Evolutionary conservation across 257 asterid species (phyloP).

Genomic region (Solanum chmielewskii): DNA sequence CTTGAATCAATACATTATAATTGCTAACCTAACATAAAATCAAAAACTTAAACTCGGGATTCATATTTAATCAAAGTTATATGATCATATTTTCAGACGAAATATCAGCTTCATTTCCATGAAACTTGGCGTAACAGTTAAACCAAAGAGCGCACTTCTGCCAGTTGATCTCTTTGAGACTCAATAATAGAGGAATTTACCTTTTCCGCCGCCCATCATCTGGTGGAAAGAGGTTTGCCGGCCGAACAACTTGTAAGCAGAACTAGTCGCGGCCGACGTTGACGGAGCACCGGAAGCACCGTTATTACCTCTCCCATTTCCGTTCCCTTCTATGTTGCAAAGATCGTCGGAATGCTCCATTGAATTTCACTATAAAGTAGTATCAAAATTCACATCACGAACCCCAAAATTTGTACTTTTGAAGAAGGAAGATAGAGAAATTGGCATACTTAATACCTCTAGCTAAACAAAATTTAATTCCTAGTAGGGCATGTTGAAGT

Average conservation of each 20-base stretch:
- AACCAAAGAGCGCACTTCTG: not conserved
- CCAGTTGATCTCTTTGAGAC: not conserved
- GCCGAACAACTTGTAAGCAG: slow-evolving; percentile 42
- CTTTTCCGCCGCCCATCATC: slow-evolving; percentile 74
- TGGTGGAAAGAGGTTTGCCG: slow-evolving; percentile 53
- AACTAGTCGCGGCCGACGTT: slow-evolving; percentile 27
- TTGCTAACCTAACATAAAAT: not conserved
- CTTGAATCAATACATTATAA: not conserved
- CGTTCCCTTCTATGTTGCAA: slow-evolving; percentile 34
- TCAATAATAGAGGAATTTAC: slow-evolving; percentile 15
- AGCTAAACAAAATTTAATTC: not conserved
- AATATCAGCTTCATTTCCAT: not conserved
- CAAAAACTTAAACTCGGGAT: not conserved
- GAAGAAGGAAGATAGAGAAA: not conserved
- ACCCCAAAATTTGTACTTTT: not conserved
- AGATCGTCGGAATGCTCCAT: slow-evolving; percentile 66
- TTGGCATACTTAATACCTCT: not conserved
- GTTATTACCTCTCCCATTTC: slow-evolving; percentile 32
- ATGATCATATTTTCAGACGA: not conserved
- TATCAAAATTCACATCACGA: not conserved
- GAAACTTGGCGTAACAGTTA: not conserved
- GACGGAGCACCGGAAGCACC: slow-evolving; percentile 11
- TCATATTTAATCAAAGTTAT: not conserved
- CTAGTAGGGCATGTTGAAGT: not conserved
- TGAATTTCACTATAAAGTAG: not conserved